Evolutionary conservation across 768 basidiomycete genomes (phyloP), one percentile per base, ranked within the genome.

Genomic region (Atractiella rhizophila): DNA sequence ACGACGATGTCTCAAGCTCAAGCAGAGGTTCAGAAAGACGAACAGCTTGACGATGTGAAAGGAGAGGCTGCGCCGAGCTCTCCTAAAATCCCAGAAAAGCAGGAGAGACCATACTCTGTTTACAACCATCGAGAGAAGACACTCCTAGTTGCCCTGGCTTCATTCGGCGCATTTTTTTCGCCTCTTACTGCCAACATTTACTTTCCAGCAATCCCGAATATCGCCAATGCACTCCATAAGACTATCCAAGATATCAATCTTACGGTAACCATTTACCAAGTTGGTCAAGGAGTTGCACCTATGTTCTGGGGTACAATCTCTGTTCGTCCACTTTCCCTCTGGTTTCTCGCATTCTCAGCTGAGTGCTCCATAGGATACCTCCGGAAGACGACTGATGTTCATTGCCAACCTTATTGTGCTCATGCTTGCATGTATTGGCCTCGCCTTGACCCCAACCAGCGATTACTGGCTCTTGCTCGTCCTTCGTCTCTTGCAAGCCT

Each of bases 101-200:
- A n/a, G n/a, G n/a, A n/a, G n/a, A n/a, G n/a, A n/a, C n/a, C n/a
- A n/a, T 30, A 30, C 18, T 30, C 29, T 12, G 24, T 20, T 5
- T 37, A 18, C 36, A 20, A 9, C 10, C 24, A 24, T 25, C 24
- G 5, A 16, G 5, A 37, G 24, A 37, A 18, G 16, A 21, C n/a
- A 16, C n/a, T 9, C 5, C 21, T 20, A 9, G 36, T 37, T 24
- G 16, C 16, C 16, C 24, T 37, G 9, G 16, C 24, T 19, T 16
- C 36, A 5, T n/a, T 37, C 19, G 5, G 5, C 7, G 36, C 19
- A 26, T 25, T 37, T 16, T 37, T 37, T 24, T 20, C 19, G 16
- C 36, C 36, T n/a, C 36, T 47, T 13, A 28, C 46, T 1, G 46
- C 47, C 35, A 51, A 51, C 25, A 48, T 46, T 35, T 51, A 35